Conservation (phyloP, 192 early-diverging fungal genomes). For the Coemansia sp. region DNA sequence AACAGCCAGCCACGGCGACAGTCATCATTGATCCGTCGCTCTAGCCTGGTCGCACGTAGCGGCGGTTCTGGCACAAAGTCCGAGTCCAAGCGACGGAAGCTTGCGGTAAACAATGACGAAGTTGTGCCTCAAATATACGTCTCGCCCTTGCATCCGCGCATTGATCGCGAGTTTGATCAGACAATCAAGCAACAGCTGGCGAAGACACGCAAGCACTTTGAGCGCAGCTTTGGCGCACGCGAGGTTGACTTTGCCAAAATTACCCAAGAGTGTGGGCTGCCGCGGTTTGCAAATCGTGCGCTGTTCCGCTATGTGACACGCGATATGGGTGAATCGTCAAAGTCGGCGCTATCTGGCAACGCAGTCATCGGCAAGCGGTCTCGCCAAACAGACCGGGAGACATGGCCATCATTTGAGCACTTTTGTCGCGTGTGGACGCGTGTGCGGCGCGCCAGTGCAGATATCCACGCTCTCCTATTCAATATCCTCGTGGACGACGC, state of each 20-base stretch:
- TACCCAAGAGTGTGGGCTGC: slow-evolving; percentile 60
- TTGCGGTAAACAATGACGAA: slow-evolving; percentile 1
- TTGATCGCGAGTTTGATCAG: slow-evolving; percentile 20
- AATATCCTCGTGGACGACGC: slow-evolving; percentile 58
- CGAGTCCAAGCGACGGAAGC: slow-evolving; percentile 22
- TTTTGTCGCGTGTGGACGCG: slow-evolving; percentile 47
- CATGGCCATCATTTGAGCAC: slow-evolving; percentile 20
- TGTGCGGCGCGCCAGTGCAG: slow-evolving; percentile 45
- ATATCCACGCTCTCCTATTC: slow-evolving; percentile 58
- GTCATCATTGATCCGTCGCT: slow-evolving; percentile 14
- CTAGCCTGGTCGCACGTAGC: slow-evolving; percentile 13
- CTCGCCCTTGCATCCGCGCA: slow-evolving; percentile 34
- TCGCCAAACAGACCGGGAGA: slow-evolving; percentile 43
- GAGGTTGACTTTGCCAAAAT: slow-evolving; percentile 56
- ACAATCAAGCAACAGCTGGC: slow-evolving; percentile 33
- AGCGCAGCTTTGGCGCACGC: slow-evolving; percentile 46
- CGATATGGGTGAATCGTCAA: slow-evolving; percentile 9
- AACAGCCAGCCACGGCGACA: slow-evolving; percentile 3
- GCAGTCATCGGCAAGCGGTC: slow-evolving; percentile 37
- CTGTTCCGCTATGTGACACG: slow-evolving; percentile 54
- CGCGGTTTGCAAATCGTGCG: slow-evolving; percentile 69
- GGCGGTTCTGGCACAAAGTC: slow-evolving; percentile 10
- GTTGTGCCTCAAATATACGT: slow-evolving; percentile 39
- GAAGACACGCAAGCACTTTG: slow-evolving; percentile 37
- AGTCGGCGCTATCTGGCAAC: slow-evolving; percentile 16